phyloP scores from a whole-genome alignment of 2,329 filamentous ascomycete species.

The Rachicladosporium sp. region DNA sequence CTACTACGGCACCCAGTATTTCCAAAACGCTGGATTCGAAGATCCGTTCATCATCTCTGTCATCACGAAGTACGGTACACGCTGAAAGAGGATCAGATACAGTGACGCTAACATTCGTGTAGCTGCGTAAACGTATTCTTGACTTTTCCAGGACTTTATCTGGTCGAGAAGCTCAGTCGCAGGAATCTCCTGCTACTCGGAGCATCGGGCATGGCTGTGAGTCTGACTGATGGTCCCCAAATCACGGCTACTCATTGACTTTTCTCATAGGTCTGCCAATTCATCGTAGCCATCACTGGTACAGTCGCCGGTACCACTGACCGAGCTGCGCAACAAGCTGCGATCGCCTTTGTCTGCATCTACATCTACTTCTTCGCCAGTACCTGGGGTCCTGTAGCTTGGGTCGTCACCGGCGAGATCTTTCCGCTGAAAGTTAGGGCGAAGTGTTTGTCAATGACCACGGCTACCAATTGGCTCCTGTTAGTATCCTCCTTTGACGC shows the following conservation, averaged over 20 bases:
- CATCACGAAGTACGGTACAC: conserved; percentile 37
- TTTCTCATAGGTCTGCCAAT: conserved; percentile 21
- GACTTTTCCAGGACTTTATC: conserved; percentile 50
- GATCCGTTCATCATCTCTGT: conserved; percentile 48
- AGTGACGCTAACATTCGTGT: conserved; percentile 48
- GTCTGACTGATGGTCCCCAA: no score
- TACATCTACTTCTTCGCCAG: conserved; percentile 26
- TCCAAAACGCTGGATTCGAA: conserved; percentile 30
- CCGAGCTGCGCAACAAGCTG: conserved; percentile 10
- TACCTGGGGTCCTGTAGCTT: conserved; percentile 30
- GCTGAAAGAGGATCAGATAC: conserved; percentile 40
- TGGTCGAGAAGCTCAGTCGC: conserved; percentile 35
- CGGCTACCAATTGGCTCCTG: conserved; percentile 30
- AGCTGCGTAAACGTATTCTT: conserved; percentile 72
- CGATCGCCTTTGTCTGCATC: conserved; percentile 15
- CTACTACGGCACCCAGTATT: conserved; percentile 64
- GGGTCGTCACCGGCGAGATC: conserved; percentile 36
- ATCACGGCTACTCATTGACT: no score
- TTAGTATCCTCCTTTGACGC: neutral
- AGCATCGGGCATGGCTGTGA: conserved; percentile 47
- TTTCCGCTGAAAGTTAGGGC: conserved; percentile 37
- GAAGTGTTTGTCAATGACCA: conserved; percentile 21
- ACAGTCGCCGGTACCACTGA: conserved; percentile 11
- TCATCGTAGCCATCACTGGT: conserved; percentile 36
- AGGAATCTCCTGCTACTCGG: conserved; percentile 40